Conservation (phyloP, 768 basidiomycete species). For the Inosperma sp. region DNA sequence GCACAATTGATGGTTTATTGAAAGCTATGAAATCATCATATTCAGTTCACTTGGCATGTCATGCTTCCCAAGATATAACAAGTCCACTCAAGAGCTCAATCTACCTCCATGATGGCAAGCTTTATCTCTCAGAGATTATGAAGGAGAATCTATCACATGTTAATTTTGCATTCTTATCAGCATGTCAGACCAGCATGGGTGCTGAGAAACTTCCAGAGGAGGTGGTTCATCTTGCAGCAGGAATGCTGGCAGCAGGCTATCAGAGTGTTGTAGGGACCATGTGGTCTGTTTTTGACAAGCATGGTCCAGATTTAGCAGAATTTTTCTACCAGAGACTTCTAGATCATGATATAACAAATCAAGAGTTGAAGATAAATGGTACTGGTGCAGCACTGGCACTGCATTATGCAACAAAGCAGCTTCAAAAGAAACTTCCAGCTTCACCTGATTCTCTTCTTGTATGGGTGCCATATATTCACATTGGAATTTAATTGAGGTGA, state of each 20-base stretch:
- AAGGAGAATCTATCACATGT: slow-evolving; percentile 28
- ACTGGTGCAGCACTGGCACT: slow-evolving; percentile 1
- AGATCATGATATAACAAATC: not conserved
- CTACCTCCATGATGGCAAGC: slow-evolving; percentile 17
- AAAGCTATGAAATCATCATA: slow-evolving; percentile 14
- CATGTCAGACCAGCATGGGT: slow-evolving; percentile 36
- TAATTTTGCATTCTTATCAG: no score
- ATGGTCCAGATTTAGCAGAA: no score
- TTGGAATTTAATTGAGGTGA: not conserved
- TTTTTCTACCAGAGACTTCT: slow-evolving; percentile 3
- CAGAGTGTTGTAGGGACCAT: no score
- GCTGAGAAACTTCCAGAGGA: slow-evolving; percentile 29
- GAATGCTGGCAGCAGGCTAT: slow-evolving; percentile 29
- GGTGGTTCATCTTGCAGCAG: slow-evolving; percentile 35
- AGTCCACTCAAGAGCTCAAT: slow-evolving; percentile 24
- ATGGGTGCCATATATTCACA: slow-evolving; percentile 4
- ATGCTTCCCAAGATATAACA: slow-evolving; percentile 25
- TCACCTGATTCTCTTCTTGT: not conserved
- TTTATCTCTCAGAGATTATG: slow-evolving; percentile 16
- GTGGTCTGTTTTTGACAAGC: slow-evolving; percentile 1
- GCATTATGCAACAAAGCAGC: not conserved
- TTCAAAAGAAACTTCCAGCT: not conserved
- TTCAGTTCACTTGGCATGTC: slow-evolving; percentile 35
- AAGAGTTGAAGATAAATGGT: not conserved
- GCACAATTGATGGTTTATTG: slow-evolving; percentile 14